phyloP scores from a whole-genome alignment of 441 rosid species.

The Euphorbia corollata region DNA sequence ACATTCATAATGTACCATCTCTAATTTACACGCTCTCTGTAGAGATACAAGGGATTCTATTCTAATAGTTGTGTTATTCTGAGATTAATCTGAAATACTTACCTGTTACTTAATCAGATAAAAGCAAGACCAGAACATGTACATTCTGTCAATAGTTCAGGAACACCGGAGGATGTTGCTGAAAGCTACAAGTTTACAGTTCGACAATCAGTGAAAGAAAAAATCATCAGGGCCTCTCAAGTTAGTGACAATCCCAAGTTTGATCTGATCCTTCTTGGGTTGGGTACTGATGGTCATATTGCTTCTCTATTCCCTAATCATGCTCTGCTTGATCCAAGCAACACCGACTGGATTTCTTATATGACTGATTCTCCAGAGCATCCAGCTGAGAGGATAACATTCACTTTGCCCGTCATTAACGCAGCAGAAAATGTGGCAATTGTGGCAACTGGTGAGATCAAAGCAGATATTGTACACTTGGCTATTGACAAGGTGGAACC shows the following conservation, averaged over 20 bases:
- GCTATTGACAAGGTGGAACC: slow-evolving; percentile 44
- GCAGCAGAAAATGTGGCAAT: slow-evolving; percentile 70
- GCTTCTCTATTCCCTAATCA: slow-evolving; percentile 87
- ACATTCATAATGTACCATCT: neutral
- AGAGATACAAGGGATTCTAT: neutral
- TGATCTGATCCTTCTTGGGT: slow-evolving; percentile 80
- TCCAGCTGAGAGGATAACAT: slow-evolving; percentile 88
- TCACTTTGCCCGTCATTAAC: slow-evolving; percentile 87
- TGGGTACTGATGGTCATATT: slow-evolving; percentile 86
- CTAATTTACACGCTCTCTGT: neutral
- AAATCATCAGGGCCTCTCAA: slow-evolving; percentile 59
- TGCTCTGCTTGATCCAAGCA: slow-evolving; percentile 43
- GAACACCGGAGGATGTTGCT: slow-evolving; percentile 84
- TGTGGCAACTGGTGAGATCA: slow-evolving; percentile 65
- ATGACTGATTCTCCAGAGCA: slow-evolving; percentile 71
- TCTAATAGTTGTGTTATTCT: neutral
- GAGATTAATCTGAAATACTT: neutral
- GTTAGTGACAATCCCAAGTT: slow-evolving; percentile 81
- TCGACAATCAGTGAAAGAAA: slow-evolving; percentile 61
- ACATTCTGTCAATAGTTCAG: slow-evolving; percentile 70
- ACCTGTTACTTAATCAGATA: slow-evolving; percentile 39
- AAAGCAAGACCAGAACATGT: slow-evolving; percentile 68
- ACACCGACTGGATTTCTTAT: slow-evolving; percentile 69
- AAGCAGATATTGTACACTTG: slow-evolving; percentile 66
- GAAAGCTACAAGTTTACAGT: slow-evolving; percentile 61